Conservation (phyloP, 208 protist species). For the Acanthamoeba royreba region DNA sequence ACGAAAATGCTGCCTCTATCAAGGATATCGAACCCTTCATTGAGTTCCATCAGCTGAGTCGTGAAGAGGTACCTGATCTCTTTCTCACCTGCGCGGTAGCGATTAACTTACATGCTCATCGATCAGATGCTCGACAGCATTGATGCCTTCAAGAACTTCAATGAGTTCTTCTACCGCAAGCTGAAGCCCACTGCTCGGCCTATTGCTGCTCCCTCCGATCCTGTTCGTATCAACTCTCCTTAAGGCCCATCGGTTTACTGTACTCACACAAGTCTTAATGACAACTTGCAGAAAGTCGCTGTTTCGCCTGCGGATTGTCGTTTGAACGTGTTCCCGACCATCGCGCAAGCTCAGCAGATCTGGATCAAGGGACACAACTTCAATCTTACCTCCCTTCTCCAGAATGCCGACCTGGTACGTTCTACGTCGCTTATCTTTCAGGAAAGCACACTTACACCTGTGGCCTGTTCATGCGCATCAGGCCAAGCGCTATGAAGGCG, state of each 20-base stretch:
- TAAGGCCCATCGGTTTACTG: not conserved
- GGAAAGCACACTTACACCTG: not conserved
- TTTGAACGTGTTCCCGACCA: not conserved
- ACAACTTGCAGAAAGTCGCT: slow-evolving; percentile 22
- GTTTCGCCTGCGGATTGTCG: slow-evolving; percentile 49
- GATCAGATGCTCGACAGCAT: slow-evolving; percentile 32
- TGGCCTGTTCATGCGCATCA: not conserved
- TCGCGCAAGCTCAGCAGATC: not conserved
- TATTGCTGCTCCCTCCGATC: slow-evolving; percentile 24
- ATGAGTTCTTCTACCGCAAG: slow-evolving; percentile 82
- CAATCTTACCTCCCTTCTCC: not conserved
- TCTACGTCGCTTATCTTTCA: not conserved
- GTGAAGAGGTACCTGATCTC: not conserved
- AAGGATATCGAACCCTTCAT: slow-evolving; percentile 44
- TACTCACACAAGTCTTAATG: not conserved
- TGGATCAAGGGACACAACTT: slow-evolving; percentile 53
- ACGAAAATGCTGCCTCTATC: slow-evolving; percentile 24
- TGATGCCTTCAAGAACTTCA: slow-evolving; percentile 63
- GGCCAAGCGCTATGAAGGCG: not conserved
- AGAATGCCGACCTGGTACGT: slow-evolving; percentile 26
- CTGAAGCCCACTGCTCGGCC: slow-evolving; percentile 73
- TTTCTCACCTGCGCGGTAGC: not conserved
- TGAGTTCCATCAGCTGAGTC: slow-evolving; percentile 20
- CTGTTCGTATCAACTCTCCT: not conserved
- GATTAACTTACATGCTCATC: not conserved